Conservation (phyloP, 176 grass and related monocot species). For the Thinopyrum elongatum region DNA sequence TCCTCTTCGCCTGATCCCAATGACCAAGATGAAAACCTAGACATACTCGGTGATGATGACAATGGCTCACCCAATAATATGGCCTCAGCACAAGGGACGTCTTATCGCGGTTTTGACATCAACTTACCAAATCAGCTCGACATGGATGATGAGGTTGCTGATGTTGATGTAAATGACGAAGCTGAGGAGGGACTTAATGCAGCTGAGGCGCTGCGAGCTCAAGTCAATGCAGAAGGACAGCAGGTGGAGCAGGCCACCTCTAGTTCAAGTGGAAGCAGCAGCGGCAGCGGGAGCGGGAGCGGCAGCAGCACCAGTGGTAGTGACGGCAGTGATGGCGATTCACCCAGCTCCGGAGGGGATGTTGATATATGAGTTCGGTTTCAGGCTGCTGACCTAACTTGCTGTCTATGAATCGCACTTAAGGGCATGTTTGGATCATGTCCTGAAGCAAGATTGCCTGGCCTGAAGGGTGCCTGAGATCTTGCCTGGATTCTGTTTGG, state of each 20-base stretch:
- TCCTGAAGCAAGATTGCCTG: too few relatives aligned
- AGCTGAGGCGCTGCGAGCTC: constrained; percentile 67
- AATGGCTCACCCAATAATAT: constrained; percentile 47
- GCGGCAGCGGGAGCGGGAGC: constrained; percentile 34
- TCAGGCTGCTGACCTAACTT: not conserved
- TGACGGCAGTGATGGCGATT: constrained; percentile 64
- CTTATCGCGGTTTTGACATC: constrained; percentile 55
- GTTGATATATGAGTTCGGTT: constrained; percentile 46
- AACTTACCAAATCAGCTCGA: constrained; percentile 63
- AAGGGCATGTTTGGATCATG: too few relatives aligned
- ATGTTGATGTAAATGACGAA: constrained; percentile 81
- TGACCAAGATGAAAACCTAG: constrained; percentile 65
- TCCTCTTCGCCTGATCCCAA: constrained; percentile 52
- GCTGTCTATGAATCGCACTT: constrained; percentile 5
- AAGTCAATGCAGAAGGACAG: constrained; percentile 54
- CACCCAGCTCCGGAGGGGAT: constrained; percentile 61
- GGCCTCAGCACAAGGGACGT: constrained; percentile 12
- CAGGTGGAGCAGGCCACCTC: constrained; percentile 48
- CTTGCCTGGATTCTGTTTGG: not conserved
- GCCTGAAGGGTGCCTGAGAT: too few relatives aligned
- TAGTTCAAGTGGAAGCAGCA: constrained; percentile 57
- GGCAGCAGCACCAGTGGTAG: constrained; percentile 64
- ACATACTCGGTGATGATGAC: constrained; percentile 86
- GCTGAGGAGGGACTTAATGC: constrained; percentile 75
- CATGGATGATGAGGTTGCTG: constrained; percentile 80